Conservation (phyloP, 2,329 filamentous ascomycete species). For the Paraphaeosphaeria minitans region DNA sequence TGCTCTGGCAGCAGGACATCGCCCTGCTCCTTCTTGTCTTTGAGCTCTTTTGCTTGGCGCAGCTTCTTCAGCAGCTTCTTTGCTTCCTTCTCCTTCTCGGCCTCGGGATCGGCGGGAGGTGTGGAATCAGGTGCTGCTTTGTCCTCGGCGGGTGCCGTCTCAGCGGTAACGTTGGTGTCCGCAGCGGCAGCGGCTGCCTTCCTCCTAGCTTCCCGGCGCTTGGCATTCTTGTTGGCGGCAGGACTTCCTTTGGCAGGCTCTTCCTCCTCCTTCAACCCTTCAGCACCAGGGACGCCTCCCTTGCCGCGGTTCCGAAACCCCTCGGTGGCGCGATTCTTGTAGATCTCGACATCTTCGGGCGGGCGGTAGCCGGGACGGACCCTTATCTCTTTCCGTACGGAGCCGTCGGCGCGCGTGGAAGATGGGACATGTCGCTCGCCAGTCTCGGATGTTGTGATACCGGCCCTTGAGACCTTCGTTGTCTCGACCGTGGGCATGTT, state of each 20-base stretch:
- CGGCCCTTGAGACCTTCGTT: slow-evolving; percentile 47
- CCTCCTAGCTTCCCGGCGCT: slow-evolving; percentile 70
- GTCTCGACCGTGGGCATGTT: slow-evolving; percentile 41
- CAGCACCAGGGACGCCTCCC: slow-evolving; percentile 75
- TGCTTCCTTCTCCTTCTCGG: slow-evolving; percentile 89
- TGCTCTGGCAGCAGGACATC: slow-evolving; percentile 87
- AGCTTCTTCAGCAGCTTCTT: slow-evolving; percentile 93
- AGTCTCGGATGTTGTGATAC: slow-evolving; percentile 71
- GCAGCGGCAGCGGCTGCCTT: slow-evolving; percentile 53
- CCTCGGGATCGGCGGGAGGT: slow-evolving; percentile 64
- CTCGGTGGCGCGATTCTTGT: slow-evolving; percentile 90
- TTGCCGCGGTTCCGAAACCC: slow-evolving; percentile 78
- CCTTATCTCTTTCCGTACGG: slow-evolving; percentile 90
- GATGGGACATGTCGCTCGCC: slow-evolving; percentile 90
- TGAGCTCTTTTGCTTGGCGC: slow-evolving; percentile 87
- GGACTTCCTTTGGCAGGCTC: slow-evolving; percentile 58
- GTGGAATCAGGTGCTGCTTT: slow-evolving; percentile 22
- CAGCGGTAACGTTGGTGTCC: slow-evolving; percentile 30
- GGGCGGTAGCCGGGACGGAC: slow-evolving; percentile 92
- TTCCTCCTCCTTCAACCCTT: slow-evolving; percentile 51
- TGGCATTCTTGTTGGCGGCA: slow-evolving; percentile 81
- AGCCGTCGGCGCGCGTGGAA: slow-evolving; percentile 84
- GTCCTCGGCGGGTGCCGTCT: slow-evolving; percentile 30
- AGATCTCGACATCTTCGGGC: slow-evolving; percentile 93
- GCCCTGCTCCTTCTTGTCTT: slow-evolving; percentile 88